Evolutionary conservation across 768 basidiomycete species (phyloP).

Genomic region (Termitomyces eurrhizus): DNA sequence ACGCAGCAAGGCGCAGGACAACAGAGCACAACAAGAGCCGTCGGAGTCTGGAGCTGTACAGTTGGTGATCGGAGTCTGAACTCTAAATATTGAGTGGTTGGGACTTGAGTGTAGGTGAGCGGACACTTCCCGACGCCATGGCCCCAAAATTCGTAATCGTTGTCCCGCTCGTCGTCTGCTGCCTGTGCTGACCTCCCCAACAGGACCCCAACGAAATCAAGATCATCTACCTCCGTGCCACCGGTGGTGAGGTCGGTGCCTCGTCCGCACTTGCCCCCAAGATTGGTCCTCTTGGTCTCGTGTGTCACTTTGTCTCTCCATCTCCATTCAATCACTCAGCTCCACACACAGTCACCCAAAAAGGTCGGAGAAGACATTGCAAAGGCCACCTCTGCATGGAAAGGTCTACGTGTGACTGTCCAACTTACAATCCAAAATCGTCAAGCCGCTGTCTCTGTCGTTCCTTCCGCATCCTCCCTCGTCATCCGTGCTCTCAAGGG

Average conservation of each 20-base stretch:
- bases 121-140: slow-evolving; percentile 42
- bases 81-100: slow-evolving; percentile 36
- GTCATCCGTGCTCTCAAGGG: slow-evolving; percentile 99
- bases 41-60: slow-evolving; percentile 44
- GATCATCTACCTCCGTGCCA: slow-evolving; percentile 97
- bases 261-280: slow-evolving; percentile 98
- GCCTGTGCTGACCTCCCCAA: slow-evolving; percentile 6
- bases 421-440: slow-evolving; percentile 99
- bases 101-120: slow-evolving; percentile 17
- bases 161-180: not conserved
- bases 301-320: slow-evolving; percentile 37
- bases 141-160: slow-evolving; percentile 73
- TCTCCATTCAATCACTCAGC: slow-evolving; percentile 18
- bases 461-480: slow-evolving; percentile 94
- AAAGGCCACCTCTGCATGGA: slow-evolving; percentile 97
- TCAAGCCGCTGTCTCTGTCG: slow-evolving; percentile 95
- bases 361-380: slow-evolving; percentile 99
- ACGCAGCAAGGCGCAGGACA: slow-evolving; percentile 28
- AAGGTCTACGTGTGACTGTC: slow-evolving; percentile 98
- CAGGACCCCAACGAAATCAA: slow-evolving; percentile 98
- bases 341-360: slow-evolving; percentile 80
- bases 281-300: slow-evolving; percentile 99
- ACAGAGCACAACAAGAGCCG: slow-evolving; percentile 30
- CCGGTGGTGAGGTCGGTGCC: slow-evolving; percentile 99
- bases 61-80: slow-evolving; percentile 49